Conservation (phyloP, 306 rosid species). For the Malus asiatica region DNA sequence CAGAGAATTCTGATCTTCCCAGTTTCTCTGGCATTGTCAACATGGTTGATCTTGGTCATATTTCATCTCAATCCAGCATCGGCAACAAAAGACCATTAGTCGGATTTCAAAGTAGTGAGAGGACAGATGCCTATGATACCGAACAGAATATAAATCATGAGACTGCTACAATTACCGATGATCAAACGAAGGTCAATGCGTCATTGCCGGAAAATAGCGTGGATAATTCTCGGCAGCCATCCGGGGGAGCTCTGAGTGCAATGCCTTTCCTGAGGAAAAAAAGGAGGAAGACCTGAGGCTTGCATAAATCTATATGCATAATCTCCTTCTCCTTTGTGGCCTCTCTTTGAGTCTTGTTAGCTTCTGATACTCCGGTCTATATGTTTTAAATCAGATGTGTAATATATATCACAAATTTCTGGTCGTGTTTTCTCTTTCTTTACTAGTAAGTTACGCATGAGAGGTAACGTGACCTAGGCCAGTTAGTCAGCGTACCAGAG, state of each 20-base stretch:
- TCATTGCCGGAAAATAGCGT: constrained; percentile 19
- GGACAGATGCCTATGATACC: constrained; percentile 1
- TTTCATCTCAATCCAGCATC: not conserved
- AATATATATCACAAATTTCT: too few species aligned
- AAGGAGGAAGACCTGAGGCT: constrained; percentile 39
- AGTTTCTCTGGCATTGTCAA: constrained; percentile 17
- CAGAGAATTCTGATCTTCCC: constrained; percentile 15
- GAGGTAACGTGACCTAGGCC: too few species aligned
- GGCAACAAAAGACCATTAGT: not conserved
- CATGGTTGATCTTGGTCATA: constrained; percentile 5
- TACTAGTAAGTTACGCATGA: too few species aligned
- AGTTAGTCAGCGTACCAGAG: too few species aligned
- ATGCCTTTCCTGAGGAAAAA: constrained; percentile 72
- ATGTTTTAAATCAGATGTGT: not conserved
- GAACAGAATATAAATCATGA: constrained; percentile 13
- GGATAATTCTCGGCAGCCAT: constrained; percentile 13
- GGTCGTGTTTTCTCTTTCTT: too few species aligned
- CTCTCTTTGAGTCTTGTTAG: too few species aligned
- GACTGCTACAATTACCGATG: constrained; percentile 11
- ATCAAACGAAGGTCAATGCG: constrained; percentile 17
- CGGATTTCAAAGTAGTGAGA: not conserved
- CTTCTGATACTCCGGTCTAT: not conserved
- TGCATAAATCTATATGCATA: not conserved
- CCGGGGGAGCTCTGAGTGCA: constrained; percentile 39
- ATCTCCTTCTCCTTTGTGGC: too few species aligned